These are phyloP conservation scores for Paramecium tetraurelia DNA, from an alignment of 73 alveolate genomes.

Conservation along the genomic window DNA sequence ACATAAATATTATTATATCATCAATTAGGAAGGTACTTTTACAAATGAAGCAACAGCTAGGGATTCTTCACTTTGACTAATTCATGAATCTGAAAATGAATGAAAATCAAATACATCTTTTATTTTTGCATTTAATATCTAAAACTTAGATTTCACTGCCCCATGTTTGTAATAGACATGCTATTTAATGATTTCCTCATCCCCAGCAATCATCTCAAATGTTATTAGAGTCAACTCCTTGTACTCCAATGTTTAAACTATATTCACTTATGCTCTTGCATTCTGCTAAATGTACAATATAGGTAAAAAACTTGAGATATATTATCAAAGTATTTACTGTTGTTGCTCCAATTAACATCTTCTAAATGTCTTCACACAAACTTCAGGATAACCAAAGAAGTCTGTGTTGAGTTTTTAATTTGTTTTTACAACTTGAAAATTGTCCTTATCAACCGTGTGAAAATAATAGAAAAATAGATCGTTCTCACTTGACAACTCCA, in stretches of 20 bases:
- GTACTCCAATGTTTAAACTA: constrained; percentile 2
- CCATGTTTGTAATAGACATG: constrained; percentile 21
- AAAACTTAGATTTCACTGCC: neutral
- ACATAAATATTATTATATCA: neutral
- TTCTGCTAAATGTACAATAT: neutral
- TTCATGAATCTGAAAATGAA: neutral
- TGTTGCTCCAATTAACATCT: constrained; percentile 27
- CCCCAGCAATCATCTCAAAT: constrained; percentile 38
- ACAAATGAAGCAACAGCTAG: neutral
- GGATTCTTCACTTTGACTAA: constrained; percentile 32
- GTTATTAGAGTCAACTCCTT: neutral
- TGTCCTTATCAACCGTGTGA: constrained; percentile 18
- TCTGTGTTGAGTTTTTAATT: neutral
- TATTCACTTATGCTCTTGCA: neutral
- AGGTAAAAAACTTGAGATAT: neutral
- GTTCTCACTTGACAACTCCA: neutral
- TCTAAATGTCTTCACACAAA: neutral
- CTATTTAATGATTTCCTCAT: constrained; percentile 20
- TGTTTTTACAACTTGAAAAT: constrained; percentile 7
- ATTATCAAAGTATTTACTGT: neutral
- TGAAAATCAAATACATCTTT: neutral
- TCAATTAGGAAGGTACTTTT: constrained; percentile 2
- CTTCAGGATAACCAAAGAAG: constrained; percentile 11
- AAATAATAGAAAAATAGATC: constrained; percentile 35
- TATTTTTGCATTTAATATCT: constrained; percentile 9